Evolutionary conservation across 192 early-diverging fungal genomes (phyloP), one percentile per base, ranked within the genome.

Genomic region (Coemansia sp.): DNA sequence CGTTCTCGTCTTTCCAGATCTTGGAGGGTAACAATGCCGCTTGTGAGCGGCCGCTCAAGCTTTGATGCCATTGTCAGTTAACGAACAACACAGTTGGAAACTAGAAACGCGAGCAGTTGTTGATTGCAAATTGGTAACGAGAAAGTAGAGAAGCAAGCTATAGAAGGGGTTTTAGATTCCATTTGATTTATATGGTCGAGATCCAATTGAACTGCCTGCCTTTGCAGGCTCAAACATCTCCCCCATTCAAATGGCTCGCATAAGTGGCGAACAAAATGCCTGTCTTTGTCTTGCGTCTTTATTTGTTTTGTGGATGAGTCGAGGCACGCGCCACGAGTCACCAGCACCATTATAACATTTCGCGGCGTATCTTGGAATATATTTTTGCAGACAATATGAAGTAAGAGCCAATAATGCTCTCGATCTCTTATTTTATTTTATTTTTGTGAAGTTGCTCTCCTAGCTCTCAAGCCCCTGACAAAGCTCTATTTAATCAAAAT

Each of bases 31-130:
- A 57, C 55, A 2, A 57, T 57, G 18, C 55, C 55, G 35, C 51
- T 53, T 8, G 63, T 70, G 23, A 68, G 59, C 7, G 75, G 75
- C 52, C 48, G 42, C 58, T 68, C 52, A 15, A 77, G 66, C 37
- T 63, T 71, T 20, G 75, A 72, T 2, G 61, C 0, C 72, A 73
- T 72, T 58, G n/a, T 58, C 25, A 8, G 9, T 63, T 31, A 18
- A n/a, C 43, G 43, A 46, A 46, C 43, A 7, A 23, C 20, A 46
- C 10, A 2, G 39, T 46, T 46, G 16, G 7, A n/a, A 46, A 46
- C 39, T 40, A 13, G 39, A 40, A 15, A 4, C 39, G 9, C 16
- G 39, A 6, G 18, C 20, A 20, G n/a, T 18, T 15, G 46, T 7
- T 51, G 48, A 15, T 26, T 23, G 21, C 48, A 51, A 51, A 51